Conservation (phyloP, 1,284 basidiomycete species). For the Wallemia hederae region DNA sequence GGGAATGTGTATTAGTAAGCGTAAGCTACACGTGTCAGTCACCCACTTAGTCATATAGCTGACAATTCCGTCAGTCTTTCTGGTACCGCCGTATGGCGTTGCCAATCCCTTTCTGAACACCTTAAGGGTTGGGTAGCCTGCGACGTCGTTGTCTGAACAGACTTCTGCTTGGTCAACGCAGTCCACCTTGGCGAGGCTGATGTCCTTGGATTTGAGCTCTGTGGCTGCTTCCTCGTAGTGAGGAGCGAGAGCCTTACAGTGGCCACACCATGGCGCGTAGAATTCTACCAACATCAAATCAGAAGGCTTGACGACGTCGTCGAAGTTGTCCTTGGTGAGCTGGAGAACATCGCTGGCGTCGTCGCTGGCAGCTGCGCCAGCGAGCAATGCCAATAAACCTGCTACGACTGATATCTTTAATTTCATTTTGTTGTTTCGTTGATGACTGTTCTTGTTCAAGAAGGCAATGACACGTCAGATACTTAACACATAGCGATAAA, state of each 20-base stretch:
- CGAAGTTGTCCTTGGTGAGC: constrained; percentile 41
- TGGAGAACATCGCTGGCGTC: constrained; percentile 49
- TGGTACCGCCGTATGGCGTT: constrained; percentile 53
- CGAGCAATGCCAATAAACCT: constrained; percentile 11
- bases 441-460: background rate
- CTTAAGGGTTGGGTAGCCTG: constrained; percentile 81
- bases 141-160: constrained; percentile 52
- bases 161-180: constrained; percentile 54
- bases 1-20: constrained; percentile 1
- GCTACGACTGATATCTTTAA: background rate
- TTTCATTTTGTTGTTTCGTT: background rate
- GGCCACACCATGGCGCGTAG: constrained; percentile 59
- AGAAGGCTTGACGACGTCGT: constrained; percentile 34
- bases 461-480: background rate
- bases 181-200: constrained; percentile 61
- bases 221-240: constrained; percentile 93
- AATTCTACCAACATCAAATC: constrained; percentile 77
- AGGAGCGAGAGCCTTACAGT: constrained; percentile 27
- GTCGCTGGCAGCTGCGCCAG: constrained; percentile 25
- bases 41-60: constrained; percentile 89
- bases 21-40: background rate
- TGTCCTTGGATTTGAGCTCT: constrained; percentile 48
- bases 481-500: background rate
- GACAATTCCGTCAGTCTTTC: constrained; percentile 87
- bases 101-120: constrained; percentile 65